Base-by-base conservation (phyloP, 805 yeast genomes). In the Schwanniomyces occidentalis region DNA sequence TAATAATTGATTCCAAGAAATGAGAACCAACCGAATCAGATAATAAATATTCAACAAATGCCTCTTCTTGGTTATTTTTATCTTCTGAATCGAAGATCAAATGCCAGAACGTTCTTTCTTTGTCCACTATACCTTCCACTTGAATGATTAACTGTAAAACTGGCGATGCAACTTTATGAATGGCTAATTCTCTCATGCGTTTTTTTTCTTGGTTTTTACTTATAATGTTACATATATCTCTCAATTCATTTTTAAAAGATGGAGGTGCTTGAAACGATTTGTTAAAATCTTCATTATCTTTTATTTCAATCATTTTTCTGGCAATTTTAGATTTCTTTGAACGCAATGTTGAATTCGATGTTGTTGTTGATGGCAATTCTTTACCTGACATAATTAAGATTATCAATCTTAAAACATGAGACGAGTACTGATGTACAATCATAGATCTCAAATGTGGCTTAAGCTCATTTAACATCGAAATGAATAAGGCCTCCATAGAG, bases 21-120 rank as follows among this genome's bases (percentile, higher is more conserved):
- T 89, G 97, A 1, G 95, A 84, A 0, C 98, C 99, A n/a, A 90
- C 87, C 1, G 95, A 70, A 52, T 89, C 96, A 6, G 93, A 78
- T 23, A 91, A 63, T 35, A 90, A 68, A 50, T 84, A 85, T 54
- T 89, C 96, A 19, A 90, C 81, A 56, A 85, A 89, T 0, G 93
- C 78, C 43, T 76, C 90, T 49, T 85, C 93, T 38, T 76, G 73
- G 1, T 75, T 34, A 42, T 82, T 80, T 32, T 60, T 69, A 16
- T 71, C 79, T 3, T 68, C 75, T 9, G 65, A 63, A 8, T 72
- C 75, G 62, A 88, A 85, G 0, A 82, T 66, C 27, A 75, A 56
- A 49, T 80, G 80, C 83, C 89, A 84, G 41, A 82, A 63, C 14
- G 78, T 66, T 54, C 91, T 78, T 35, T 80, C 87, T 50, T 79